These are phyloP conservation scores for Fraxinus greggii DNA, from an alignment of 305 asterid genomes.

Conservation along the genomic window DNA sequence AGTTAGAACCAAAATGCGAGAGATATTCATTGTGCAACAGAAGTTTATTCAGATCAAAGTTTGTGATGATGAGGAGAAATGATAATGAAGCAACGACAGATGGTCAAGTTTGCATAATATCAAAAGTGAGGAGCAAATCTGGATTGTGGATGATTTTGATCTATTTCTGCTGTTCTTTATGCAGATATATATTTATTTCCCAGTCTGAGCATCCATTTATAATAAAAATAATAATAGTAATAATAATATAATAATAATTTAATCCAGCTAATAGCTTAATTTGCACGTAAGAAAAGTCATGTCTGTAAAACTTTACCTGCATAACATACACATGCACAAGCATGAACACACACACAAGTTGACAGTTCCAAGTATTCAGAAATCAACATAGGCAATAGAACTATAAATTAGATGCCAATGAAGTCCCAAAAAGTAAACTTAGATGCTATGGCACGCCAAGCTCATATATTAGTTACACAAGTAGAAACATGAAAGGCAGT, in stretches of 20 bases:
- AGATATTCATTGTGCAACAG: background rate
- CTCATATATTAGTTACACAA: background rate
- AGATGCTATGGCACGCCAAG: background rate
- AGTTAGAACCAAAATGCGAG: background rate
- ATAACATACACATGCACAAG: background rate
- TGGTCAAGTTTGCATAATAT: background rate
- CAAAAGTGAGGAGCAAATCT: slow-evolving; percentile 5
- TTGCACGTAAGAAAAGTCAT: background rate
- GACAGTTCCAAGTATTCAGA: background rate
- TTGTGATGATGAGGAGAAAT: background rate
- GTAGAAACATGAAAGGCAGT: slow-evolving; percentile 15
- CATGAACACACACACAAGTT: background rate
- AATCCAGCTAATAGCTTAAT: background rate
- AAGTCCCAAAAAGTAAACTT: background rate
- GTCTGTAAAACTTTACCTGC: background rate
- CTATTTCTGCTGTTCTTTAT: background rate
- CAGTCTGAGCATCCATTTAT: background rate
- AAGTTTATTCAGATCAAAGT: background rate
- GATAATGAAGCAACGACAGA: background rate
- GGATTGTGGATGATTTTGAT: background rate
- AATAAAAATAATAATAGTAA: background rate
- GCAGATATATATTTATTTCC: background rate
- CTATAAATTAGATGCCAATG: background rate
- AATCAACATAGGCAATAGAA: background rate
- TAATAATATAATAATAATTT: background rate